Conservation (phyloP, 768 basidiomycete genomes). For the Saitozyma podzolica region DNA sequence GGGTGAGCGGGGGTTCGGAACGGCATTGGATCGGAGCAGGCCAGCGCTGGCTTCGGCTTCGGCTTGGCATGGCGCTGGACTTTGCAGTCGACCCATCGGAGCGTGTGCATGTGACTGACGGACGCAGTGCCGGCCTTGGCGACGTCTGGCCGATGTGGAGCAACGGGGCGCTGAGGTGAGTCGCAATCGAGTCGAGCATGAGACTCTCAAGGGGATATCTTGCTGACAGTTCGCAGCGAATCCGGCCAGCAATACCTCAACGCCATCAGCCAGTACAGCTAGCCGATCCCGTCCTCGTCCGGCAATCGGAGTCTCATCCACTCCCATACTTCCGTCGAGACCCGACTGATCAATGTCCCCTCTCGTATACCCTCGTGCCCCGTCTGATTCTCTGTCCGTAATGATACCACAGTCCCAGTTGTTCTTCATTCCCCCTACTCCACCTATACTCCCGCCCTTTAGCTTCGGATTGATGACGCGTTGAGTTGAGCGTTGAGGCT, state of each 20-base stretch:
- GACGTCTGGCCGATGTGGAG: constrained; percentile 41
- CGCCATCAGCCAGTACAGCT: constrained; percentile 41
- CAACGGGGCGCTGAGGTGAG: constrained; percentile 39
- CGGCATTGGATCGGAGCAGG: not conserved
- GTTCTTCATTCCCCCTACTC: too few relatives aligned
- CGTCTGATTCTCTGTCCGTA: too few relatives aligned
- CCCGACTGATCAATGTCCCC: too few relatives aligned
- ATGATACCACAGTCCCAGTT: too few relatives aligned
- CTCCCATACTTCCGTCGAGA: too few relatives aligned
- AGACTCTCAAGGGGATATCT: not conserved
- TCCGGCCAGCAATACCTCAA: constrained; percentile 45
- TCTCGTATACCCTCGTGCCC: too few relatives aligned
- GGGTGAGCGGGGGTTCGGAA: constrained; percentile 14
- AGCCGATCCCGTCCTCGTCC: not conserved
- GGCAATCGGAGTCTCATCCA: too few relatives aligned
- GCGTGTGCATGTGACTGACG: not conserved
- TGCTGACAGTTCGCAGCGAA: not conserved
- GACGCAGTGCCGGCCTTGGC: constrained; percentile 34
- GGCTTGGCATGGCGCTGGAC: too few relatives aligned
- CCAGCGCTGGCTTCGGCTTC: not conserved
- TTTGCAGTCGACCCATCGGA: too few relatives aligned
- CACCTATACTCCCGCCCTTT: too few relatives aligned
- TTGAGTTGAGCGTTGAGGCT: too few relatives aligned
- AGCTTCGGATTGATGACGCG: too few relatives aligned
- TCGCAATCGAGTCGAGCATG: not conserved